Evolutionary conservation across 495 filamentous ascomycete species (phyloP), one percentile per base, ranked within the genome.

Genomic region (Staphylotrichum tortipilum): DNA sequence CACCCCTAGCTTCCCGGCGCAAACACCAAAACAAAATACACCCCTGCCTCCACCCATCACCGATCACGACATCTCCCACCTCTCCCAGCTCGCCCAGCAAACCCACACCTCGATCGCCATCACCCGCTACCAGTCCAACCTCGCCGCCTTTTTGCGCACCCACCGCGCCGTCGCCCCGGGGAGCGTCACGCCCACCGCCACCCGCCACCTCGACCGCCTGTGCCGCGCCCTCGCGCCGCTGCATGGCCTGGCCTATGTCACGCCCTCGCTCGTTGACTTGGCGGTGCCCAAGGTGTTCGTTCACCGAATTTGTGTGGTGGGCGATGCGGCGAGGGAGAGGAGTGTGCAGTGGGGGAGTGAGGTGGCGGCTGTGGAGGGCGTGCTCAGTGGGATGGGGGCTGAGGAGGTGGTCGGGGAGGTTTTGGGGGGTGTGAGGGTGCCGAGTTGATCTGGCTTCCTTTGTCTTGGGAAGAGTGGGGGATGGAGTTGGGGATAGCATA

Each of bases 281-380:
- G 94, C 92, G 3, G 81, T 81, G n/a, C 80, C 78, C 50, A 99
- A 97, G 69, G 79, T 94, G 11, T 97, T 94, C 57, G 76, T 81
- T 22, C 94, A 98, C 64, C 80, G 87, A 21, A 78, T 98, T n/a
- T 60, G 74, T 3, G 72, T 95, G 8, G 74, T 79, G 1, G 70
- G 61, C 0, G 70, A 61, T 2, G 76, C 86, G 0, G 81, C 83
- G 52, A 75, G 78, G 47, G 92, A 99, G 68, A 68, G 89, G 35
- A 96, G 89, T 60, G 74, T 94, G 69, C 88, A 94, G 62, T 99
- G 92, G 77, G 92, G 92, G 4, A 95, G 90, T 63, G 81, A 94
- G 45, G 31, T 82, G 3, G 70, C 67, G 21, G 85, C 85, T 9
- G 78, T 95, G 2, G 72, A 75, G 38, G 70, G 72, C 26, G 50